phyloP scores from a whole-genome alignment of 805 yeast genomes.

The Kodamaea hsintzibuensis region DNA sequence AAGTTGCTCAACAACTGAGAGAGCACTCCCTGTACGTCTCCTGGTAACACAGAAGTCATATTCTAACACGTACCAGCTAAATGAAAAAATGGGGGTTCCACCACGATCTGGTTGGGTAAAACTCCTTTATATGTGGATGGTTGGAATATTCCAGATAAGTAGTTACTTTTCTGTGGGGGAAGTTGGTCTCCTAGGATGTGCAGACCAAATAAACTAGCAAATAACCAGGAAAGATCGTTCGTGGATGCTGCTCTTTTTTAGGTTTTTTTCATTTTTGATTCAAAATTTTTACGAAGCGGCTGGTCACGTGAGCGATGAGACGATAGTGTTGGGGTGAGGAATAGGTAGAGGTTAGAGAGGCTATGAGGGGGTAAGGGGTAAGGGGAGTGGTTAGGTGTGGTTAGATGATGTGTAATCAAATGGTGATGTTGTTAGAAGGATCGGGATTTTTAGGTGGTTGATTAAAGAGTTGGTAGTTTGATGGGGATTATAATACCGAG shows the following conservation, averaged over 20 bases:
- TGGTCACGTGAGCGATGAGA: constrained; percentile 4
- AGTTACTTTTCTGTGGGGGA: not conserved
- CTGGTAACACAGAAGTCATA: constrained; percentile 52
- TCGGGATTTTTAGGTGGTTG: no score
- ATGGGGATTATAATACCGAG: no score
- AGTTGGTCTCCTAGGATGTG: not conserved
- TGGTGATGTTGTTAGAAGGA: not conserved
- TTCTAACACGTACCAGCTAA: constrained; percentile 6
- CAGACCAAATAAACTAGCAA: not conserved
- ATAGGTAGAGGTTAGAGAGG: not conserved
- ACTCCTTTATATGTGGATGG: not conserved
- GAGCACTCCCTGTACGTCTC: constrained; percentile 58
- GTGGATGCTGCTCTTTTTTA: not conserved
- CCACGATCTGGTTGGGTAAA: not conserved
- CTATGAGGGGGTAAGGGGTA: not conserved
- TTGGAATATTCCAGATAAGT: not conserved
- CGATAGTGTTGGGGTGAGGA: not conserved
- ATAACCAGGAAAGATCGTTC: not conserved
- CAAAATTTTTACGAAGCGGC: not conserved
- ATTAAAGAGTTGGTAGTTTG: no score
- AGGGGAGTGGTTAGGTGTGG: not conserved
- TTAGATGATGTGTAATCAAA: not conserved
- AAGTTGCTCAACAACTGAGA: constrained; percentile 55
- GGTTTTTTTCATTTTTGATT: not conserved
- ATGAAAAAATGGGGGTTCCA: not conserved